Conservation (phyloP, 106 monocot genomes). For the Allium cepa region DNA sequence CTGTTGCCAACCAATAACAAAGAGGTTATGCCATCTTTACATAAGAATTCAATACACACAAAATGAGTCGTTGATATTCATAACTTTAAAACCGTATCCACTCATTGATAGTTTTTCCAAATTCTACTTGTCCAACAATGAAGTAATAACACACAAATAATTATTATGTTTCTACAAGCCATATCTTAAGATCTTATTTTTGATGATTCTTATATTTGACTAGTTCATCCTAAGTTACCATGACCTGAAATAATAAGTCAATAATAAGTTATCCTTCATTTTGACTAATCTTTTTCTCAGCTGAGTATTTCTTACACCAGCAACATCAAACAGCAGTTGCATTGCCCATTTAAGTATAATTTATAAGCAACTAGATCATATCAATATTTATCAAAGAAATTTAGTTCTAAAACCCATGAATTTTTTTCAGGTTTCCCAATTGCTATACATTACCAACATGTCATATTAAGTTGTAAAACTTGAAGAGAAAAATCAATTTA, state of each 20-base stretch:
- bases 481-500: conserved; percentile 19
- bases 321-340: conserved; percentile 67
- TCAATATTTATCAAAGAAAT: conserved; percentile 36
- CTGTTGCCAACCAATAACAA: too few relatives aligned
- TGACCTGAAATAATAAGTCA: conserved; percentile 67
- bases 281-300: conserved; percentile 38
- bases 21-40: conserved; percentile 18
- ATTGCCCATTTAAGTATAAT: conserved; percentile 50
- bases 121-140: conserved; percentile 57
- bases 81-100: conserved; percentile 55
- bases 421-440: conserved; percentile 76
- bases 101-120: conserved; percentile 60
- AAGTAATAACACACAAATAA: conserved; percentile 58
- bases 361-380: conserved; percentile 87
- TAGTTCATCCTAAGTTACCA: conserved; percentile 50
- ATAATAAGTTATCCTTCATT: conserved; percentile 80
- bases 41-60: conserved; percentile 59
- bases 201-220: conserved; percentile 80
- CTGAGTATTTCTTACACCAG: conserved; percentile 41
- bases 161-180: conserved; percentile 37
- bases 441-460: conserved; percentile 91
- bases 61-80: conserved; percentile 35
- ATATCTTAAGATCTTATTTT: conserved; percentile 52
- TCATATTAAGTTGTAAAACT: conserved; percentile 60
- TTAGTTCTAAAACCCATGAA: conserved; percentile 33